These are phyloP conservation scores for Agaricus blazei DNA, from an alignment of 768 basidiomycete species.

Conservation along the genomic window DNA sequence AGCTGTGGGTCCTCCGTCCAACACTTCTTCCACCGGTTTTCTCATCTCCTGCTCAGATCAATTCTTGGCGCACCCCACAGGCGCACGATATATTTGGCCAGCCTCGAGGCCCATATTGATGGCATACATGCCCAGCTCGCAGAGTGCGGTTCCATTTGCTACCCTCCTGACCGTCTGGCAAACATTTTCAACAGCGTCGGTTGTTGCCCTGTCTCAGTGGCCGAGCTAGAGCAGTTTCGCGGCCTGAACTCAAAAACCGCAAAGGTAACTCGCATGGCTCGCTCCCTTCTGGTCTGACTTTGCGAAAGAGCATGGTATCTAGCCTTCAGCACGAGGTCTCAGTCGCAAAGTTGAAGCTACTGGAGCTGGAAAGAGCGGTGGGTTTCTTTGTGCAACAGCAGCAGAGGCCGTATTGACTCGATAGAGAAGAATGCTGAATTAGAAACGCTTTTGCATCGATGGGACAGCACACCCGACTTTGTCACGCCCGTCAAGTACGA, in stretches of 20 bases:
- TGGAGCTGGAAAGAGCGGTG: constrained; percentile 68
- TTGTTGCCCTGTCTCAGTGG: constrained; percentile 51
- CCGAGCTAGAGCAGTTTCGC: constrained; percentile 55
- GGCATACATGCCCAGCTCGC: constrained; percentile 56
- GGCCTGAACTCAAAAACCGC: constrained; percentile 76
- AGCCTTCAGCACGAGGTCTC: constrained; percentile 64
- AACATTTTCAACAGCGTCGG: constrained; percentile 27
- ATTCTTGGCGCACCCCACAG: constrained; percentile 63
- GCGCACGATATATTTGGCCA: constrained; percentile 66
- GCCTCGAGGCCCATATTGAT: constrained; percentile 71
- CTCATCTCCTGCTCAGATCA: constrained; percentile 33
- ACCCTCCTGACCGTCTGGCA: neutral
- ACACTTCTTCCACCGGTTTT: constrained; percentile 1
- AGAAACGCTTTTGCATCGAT: neutral
- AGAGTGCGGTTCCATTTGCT: constrained; percentile 19
- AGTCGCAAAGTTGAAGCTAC: constrained; percentile 52
- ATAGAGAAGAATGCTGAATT: constrained; percentile 1
- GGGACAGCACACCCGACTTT: neutral
- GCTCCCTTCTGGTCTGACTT: neutral
- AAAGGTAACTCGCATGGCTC: constrained; percentile 39
- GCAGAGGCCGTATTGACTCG: neutral
- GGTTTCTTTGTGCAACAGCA: constrained; percentile 17
- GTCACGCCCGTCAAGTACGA: neutral
- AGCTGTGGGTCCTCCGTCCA: constrained; percentile 42
- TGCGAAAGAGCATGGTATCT: constrained; percentile 59